These are phyloP conservation scores for Zygnema cylindricum DNA, from an alignment of 139 green algal genomes.

Conservation along the genomic window DNA sequence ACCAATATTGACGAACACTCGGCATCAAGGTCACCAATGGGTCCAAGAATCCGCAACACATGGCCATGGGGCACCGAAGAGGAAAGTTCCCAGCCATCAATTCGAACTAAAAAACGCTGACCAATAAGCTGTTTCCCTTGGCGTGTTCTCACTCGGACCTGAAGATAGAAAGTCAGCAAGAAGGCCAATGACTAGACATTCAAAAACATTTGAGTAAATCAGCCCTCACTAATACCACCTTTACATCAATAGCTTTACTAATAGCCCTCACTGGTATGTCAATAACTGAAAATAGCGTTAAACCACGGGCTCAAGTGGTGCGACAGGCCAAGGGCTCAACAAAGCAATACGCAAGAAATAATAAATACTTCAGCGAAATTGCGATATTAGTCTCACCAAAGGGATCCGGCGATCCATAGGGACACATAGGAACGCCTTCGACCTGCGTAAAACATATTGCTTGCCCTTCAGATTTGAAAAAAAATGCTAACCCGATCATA, in stretches of 20 bases:
- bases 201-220: too few species aligned
- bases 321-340: background rate
- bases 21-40: conserved; percentile 65
- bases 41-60: conserved; percentile 58
- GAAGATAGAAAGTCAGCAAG: too few species aligned
- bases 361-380: too few species aligned
- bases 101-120: conserved; percentile 63
- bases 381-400: conserved; percentile 1
- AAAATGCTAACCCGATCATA: too few species aligned
- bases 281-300: too few species aligned
- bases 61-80: conserved; percentile 58
- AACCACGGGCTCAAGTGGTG: background rate
- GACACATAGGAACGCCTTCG: conserved; percentile 34
- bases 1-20: conserved; percentile 77
- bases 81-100: conserved; percentile 62
- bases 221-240: too few species aligned
- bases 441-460: conserved; percentile 20
- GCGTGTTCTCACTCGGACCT: conserved; percentile 80
- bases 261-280: too few species aligned
- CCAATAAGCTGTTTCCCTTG: conserved; percentile 61
- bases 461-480: too few species aligned
- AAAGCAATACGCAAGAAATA: background rate
- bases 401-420: conserved; percentile 49
- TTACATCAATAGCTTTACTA: too few species aligned
- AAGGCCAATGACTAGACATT: too few species aligned